Conservation (phyloP, 2,329 filamentous ascomycete species). For the Teratosphaeriaceae sp. region DNA sequence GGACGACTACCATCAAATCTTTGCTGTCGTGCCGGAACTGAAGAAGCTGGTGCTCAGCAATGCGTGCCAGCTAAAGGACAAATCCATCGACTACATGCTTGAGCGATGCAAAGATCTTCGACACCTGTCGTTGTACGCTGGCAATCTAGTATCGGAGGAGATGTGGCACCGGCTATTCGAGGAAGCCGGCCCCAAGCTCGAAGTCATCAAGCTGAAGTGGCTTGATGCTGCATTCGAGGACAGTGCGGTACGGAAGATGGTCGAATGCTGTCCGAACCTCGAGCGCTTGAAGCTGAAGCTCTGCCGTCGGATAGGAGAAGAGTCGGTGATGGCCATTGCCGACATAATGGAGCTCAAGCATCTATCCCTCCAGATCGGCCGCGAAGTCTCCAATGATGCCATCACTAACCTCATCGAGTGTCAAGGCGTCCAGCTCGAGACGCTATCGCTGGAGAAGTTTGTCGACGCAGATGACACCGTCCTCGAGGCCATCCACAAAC, state of each 20-base stretch:
- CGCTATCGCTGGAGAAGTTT: constrained; percentile 69
- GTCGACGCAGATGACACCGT: constrained; percentile 60
- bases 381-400: constrained; percentile 49
- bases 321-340: constrained; percentile 59
- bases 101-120: constrained; percentile 64
- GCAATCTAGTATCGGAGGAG: constrained; percentile 72
- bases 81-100: constrained; percentile 72
- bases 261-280: constrained; percentile 59
- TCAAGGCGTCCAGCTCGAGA: constrained; percentile 62
- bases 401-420: constrained; percentile 56
- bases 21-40: constrained; percentile 65
- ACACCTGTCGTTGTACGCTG: constrained; percentile 70
- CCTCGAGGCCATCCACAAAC: constrained; percentile 61
- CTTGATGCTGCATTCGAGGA: constrained; percentile 78
- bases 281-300: constrained; percentile 71
- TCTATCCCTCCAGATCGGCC: constrained; percentile 63
- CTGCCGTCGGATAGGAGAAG: constrained; percentile 65
- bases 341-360: constrained; percentile 60
- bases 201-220: constrained; percentile 70
- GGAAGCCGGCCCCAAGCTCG: constrained; percentile 58
- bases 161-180: constrained; percentile 67
- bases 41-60: constrained; percentile 69
- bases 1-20: constrained; percentile 74
- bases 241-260: constrained; percentile 57
- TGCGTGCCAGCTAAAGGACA: constrained; percentile 87